Conservation (phyloP, 2,329 filamentous ascomycete genomes). For the Xylaria sp. region DNA sequence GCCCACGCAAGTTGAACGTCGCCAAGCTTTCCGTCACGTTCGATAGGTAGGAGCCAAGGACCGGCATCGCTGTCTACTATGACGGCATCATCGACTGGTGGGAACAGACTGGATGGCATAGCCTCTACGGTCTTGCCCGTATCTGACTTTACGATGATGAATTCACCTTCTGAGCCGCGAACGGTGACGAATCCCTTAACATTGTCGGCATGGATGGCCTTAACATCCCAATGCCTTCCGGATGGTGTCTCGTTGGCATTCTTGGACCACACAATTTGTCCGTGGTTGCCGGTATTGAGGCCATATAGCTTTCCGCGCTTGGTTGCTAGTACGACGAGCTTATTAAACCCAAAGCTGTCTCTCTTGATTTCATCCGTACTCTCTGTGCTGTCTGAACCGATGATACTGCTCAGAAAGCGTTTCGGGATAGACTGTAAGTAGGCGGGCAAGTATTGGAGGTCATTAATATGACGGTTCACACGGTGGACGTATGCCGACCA, state of each 20-base stretch:
- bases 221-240: conserved; percentile 67
- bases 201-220: conserved; percentile 68
- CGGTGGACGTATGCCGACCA: conserved; percentile 86
- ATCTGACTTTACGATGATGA: conserved; percentile 59
- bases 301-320: conserved; percentile 79
- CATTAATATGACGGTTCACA: conserved; percentile 78
- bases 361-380: conserved; percentile 58
- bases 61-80: conserved; percentile 59
- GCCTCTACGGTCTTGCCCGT: conserved; percentile 58
- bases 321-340: conserved; percentile 81
- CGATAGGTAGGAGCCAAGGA: conserved; percentile 61
- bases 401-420: conserved; percentile 68
- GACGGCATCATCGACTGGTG: conserved; percentile 53
- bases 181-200: conserved; percentile 61
- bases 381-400: conserved; percentile 58
- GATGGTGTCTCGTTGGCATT: conserved; percentile 64
- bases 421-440: conserved; percentile 74
- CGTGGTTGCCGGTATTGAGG: conserved; percentile 76
- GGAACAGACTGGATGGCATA: conserved; percentile 47
- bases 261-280: conserved; percentile 76
- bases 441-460: conserved; percentile 76
- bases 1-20: conserved; percentile 52
- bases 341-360: conserved; percentile 87
- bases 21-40: conserved; percentile 54
- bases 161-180: conserved; percentile 65